Percentiles rank a stretch among this genome's conserved stretches.
phyloP scores from a whole-genome alignment of 1,139 yeast genomes.

The Saccharomyces hybrid region DNA sequence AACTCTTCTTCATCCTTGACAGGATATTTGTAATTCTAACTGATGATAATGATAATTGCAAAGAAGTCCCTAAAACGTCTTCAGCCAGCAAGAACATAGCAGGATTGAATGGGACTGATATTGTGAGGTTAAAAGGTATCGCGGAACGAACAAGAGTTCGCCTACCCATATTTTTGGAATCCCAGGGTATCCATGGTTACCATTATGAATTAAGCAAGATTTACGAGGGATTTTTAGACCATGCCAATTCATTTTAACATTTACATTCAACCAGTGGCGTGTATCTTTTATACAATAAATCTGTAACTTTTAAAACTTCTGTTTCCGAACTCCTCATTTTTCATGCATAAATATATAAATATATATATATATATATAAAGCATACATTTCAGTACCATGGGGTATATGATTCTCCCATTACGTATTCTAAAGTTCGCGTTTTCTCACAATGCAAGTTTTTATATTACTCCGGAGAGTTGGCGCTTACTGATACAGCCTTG shows the following conservation, averaged over 20 bases:
- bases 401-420: background rate
- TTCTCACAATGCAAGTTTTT: conserved; percentile 5
- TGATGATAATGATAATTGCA: conserved; percentile 34
- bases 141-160: conserved; percentile 40
- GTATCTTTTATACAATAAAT: background rate
- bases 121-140: conserved; percentile 42
- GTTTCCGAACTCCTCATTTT: background rate
- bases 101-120: conserved; percentile 39
- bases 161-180: conserved; percentile 31
- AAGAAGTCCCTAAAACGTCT: background rate
- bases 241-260: conserved; percentile 3
- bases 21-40: conserved; percentile 37
- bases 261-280: background rate
- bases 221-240: conserved; percentile 31
- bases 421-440: background rate
- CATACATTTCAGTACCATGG: background rate
- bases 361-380: background rate
- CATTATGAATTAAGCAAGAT: conserved; percentile 33
- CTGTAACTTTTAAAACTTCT: background rate
- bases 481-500: conserved; percentile 31
- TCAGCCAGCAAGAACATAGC: conserved; percentile 10
- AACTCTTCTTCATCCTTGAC: conserved; percentile 40
- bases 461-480: conserved; percentile 10
- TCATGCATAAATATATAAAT: background rate
- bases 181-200: conserved; percentile 30